Base-by-base conservation (phyloP, 2,329 filamentous ascomycete species). In the Ceratocystis huliohia region DNA sequence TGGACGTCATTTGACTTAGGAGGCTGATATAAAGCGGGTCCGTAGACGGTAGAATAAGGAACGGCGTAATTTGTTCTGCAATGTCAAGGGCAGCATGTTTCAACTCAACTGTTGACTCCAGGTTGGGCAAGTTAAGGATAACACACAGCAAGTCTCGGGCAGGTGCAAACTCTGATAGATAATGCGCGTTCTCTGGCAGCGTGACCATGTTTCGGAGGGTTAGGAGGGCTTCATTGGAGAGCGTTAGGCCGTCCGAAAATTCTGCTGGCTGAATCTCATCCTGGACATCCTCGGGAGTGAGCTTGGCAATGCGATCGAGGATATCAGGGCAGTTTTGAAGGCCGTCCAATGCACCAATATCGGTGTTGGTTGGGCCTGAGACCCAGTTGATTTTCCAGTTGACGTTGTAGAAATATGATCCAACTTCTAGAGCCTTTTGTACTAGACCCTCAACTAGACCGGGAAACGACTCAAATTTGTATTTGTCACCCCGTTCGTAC, bases 191-290 rank as follows among this genome's bases (percentile, higher is more conserved):
- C 69, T 96, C 91, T 25, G 87, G 84, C 22, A 96, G 79, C 75
- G 95, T 89, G n/a, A 92, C 87, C 91, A 99, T 96, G 74, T 99
- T 99, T 64, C 94, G 85, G 56, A 97, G 80, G 20, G 96, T 92
- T 61, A 97, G 79, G 22, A 88, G 86, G 1, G 94, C 91, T 75
- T 97, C 92, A 28, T 88, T 93, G 69, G 96, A 82, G 70, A 90
- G 84, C 13, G 88, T 83, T 68, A 97, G 80, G 53, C 82, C 79
- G 69, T 91, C 86, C 15, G 84, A 81, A 70, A 88, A 89, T 5
- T 86, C 81, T 37, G 84, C 84, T 0, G 90, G 84, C 69, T 92
- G 84, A 30, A 96, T 80, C 71, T 90, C 83, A 69, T 88, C 86
- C 2, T 85, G 79, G 17, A 87, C 78, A 25, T 85, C 74, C 68